Percentiles rank a stretch among this genome's conserved stretches.
These are phyloP conservation scores for Saccharomyces hybrid DNA, from an alignment of 1,139 yeast species.

Conservation along the genomic window DNA sequence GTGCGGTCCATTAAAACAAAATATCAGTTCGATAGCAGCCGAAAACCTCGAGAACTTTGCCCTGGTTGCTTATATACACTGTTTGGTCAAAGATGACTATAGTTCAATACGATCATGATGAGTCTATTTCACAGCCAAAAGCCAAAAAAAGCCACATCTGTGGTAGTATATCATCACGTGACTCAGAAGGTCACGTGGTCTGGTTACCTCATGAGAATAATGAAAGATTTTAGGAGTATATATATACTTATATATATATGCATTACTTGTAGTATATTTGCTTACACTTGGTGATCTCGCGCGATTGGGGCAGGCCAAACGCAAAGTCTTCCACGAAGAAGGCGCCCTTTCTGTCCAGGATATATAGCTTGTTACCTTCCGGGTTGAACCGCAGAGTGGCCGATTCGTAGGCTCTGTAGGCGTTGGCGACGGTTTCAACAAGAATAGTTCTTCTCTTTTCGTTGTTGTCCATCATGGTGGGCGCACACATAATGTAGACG, in stretches of 20 bases:
- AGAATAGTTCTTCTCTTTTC: constrained; percentile 54
- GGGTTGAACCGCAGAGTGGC: constrained; percentile 69
- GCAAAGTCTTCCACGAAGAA: constrained; percentile 79
- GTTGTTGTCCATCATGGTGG: constrained; percentile 47
- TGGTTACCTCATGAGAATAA: background rate
- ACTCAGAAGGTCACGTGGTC: background rate
- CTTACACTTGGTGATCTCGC: constrained; percentile 73
- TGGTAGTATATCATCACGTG: background rate
- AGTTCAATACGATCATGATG: background rate
- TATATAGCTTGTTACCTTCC: constrained; percentile 72
- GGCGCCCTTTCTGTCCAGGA: constrained; percentile 74
- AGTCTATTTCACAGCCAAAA: background rate
- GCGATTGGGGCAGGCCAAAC: constrained; percentile 70
- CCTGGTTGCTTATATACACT: background rate
- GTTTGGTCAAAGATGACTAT: background rate
- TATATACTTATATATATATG: background rate
- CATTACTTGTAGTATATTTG: constrained; percentile 31
- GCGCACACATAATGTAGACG: constrained; percentile 61
- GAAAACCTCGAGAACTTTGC: background rate
- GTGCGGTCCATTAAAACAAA: background rate
- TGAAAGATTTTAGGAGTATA: background rate
- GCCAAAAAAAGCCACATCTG: background rate
- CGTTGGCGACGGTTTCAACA: constrained; percentile 71
- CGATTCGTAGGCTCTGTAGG: constrained; percentile 59
- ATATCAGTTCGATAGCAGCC: background rate